These are phyloP conservation scores for Withania somnifera DNA, from an alignment of 305 asterid species.

Conservation along the genomic window DNA sequence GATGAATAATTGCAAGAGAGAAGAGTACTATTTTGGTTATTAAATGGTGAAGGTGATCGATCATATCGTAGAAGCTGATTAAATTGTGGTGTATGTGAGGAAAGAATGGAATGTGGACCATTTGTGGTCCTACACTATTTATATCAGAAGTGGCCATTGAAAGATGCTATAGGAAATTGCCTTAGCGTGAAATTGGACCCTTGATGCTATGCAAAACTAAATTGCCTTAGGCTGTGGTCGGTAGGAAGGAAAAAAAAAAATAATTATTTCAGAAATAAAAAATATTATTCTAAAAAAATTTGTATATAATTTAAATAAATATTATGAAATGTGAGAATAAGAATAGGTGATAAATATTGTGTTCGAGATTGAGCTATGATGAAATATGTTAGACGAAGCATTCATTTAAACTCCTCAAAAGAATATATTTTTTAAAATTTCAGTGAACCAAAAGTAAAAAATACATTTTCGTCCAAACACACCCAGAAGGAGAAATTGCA, in stretches of 20 bases:
- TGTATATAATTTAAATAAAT: too few species aligned
- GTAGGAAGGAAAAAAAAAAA: too few species aligned
- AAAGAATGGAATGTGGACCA: background rate
- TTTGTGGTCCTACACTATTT: background rate
- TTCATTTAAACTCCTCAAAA: too few species aligned
- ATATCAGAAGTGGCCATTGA: background rate
- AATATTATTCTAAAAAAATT: background rate
- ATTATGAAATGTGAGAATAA: too few species aligned
- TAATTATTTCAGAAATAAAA: too few species aligned
- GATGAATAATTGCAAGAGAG: background rate
- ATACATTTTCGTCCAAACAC: too few species aligned
- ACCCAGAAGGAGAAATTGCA: background rate
- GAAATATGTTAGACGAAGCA: too few species aligned
- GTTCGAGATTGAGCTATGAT: too few species aligned
- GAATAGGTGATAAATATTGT: too few species aligned
- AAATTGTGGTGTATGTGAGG: background rate
- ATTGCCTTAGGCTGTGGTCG: too few species aligned
- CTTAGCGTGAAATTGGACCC: background rate
- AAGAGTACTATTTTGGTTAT: background rate
- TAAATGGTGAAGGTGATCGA: background rate
- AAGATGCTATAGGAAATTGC: background rate
- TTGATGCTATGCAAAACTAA: background rate
- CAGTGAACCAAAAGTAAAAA: too few species aligned
- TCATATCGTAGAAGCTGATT: background rate
- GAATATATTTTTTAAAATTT: too few species aligned